Evolutionary conservation across 2,329 filamentous ascomycete species (phyloP), one percentile per base, ranked within the genome.

Genomic region (Juglanconis sp.): DNA sequence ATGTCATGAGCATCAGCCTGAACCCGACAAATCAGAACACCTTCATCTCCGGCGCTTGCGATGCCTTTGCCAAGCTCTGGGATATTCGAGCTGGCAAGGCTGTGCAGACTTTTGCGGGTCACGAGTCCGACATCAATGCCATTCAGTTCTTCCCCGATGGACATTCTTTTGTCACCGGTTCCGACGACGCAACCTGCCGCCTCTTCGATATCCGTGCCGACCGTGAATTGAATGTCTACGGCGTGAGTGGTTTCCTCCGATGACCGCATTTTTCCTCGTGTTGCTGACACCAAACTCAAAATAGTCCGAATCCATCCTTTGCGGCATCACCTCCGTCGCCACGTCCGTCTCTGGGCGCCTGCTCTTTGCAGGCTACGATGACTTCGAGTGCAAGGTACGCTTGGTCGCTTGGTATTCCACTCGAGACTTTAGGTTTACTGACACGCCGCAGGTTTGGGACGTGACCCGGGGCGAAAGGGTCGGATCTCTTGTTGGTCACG

Each of bases 101-200:
- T 67, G 93, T 96, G 56, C 95, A 99, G 81, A 99, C 95, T 2
- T 99, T 99, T 76, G 93, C 95, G 56, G 95, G 95, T 34, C 95
- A 98, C 77, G 95, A 98, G 77, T 97, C 93, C 49, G 95, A 99
- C 72, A 99, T 99, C 81, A 99, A 99, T 76, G 95, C 95, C 69
- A 97, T 99, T 66, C 95, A 98, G 74, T 99, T 98, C 81, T 98
- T 98, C 87, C 95, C 95, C 57, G 96, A 98, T 72, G 95, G 95
- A 64, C 96, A 98, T 76, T 96, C 95, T 32, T 98, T 99, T 72
- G 95, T 96, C 67, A 98, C 95, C 57, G 95, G 95, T 61, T 98
- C 95, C 49, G 95, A 99, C 70, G 95, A 99, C 74, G 95, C 95
- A 57, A 96, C 94, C 44, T 99, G 95, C 83, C 88, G 95, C 67